These are phyloP conservation scores for Schrenkiella parvula DNA, from an alignment of 345 rosid species.

Conservation along the genomic window DNA sequence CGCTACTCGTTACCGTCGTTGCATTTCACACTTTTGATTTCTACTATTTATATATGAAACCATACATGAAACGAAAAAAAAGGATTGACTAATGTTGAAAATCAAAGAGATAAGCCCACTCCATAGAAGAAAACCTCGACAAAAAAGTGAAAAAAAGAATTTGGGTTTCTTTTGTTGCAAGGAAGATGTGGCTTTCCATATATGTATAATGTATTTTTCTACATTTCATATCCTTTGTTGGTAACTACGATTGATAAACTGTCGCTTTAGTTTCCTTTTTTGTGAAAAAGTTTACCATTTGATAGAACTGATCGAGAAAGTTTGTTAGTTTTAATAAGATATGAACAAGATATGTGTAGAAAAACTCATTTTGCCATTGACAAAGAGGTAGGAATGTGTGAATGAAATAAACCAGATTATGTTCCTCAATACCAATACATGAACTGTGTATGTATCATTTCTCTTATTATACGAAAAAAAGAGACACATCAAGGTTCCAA, in stretches of 20 bases:
- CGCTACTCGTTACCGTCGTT: slow-evolving; percentile 63
- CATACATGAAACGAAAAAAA: neutral
- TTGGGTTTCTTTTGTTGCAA: slow-evolving; percentile 19
- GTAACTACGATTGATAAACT: too few species aligned
- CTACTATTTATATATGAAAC: neutral
- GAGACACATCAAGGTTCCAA: neutral
- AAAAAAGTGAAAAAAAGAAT: slow-evolving; percentile 11
- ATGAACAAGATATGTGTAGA: neutral
- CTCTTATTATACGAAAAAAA: slow-evolving; percentile 15
- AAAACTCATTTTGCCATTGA: neutral
- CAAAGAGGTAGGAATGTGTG: neutral
- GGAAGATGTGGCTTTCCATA: slow-evolving; percentile 52
- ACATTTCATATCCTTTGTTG: neutral
- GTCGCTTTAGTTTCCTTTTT: too few species aligned
- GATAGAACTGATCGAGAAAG: neutral
- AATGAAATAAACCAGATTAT: neutral
- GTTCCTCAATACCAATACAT: slow-evolving; percentile 2
- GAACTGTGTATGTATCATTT: slow-evolving; percentile 22
- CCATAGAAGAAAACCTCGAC: slow-evolving; percentile 16
- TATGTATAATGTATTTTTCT: neutral
- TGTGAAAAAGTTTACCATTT: neutral
- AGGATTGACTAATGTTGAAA: neutral
- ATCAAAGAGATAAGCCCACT: slow-evolving; percentile 27
- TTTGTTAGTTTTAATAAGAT: too few species aligned
- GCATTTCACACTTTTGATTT: slow-evolving; percentile 62